Evolutionary conservation across 2,329 filamentous ascomycete genomes (phyloP), one percentile per base, ranked within the genome.

Genomic region (Sporothrix brasiliensis): DNA sequence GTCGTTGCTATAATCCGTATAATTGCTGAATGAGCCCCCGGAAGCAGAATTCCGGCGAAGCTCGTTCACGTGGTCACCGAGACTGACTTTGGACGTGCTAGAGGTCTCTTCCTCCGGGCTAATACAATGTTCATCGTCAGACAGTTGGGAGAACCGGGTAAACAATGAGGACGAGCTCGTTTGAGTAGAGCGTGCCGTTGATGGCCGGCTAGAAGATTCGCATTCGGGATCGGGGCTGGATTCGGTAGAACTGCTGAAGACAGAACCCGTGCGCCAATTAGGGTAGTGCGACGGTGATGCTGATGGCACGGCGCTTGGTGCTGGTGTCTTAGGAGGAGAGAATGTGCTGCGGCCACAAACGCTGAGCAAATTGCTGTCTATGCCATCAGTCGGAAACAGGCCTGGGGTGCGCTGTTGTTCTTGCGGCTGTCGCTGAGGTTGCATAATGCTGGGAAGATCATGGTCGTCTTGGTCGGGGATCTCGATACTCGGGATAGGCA

Each of bases 401-500:
- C 14, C 4, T 5, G 41, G 39, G n/a, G 41, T 34, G 11, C 6
- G 58, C 13, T 63, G 58, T 24, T 47, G 58, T 3, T 47, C 39
- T 44, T 63, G 58, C 34, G 56, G 52, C 21, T 69, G 60, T 13
- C 47, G 67, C 24, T 65, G 67, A 27, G 47, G 19, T 3, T 49
- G 50, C 7, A 69, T 21, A 21, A 34, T 47, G 27, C 49, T 67
- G 13, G 56, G 27, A 27, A 63, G 21, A 39, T 60, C 41, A 56
- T 49, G 19, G 77, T 68, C 74, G 67, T 52, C 79, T 74, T 30
- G 80, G 78, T 83, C 81, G 67, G 86, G 83, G 72, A 86, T 82
- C 77, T 90, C 88, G 70, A 90, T 89, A 77, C 87, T 89, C 16
- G 87, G 88, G 67, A 90, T 85, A 30, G 88, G 87, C 4, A 89